Conservation (phyloP, 768 basidiomycete genomes). For the Coprinopsis marcescibilis region DNA sequence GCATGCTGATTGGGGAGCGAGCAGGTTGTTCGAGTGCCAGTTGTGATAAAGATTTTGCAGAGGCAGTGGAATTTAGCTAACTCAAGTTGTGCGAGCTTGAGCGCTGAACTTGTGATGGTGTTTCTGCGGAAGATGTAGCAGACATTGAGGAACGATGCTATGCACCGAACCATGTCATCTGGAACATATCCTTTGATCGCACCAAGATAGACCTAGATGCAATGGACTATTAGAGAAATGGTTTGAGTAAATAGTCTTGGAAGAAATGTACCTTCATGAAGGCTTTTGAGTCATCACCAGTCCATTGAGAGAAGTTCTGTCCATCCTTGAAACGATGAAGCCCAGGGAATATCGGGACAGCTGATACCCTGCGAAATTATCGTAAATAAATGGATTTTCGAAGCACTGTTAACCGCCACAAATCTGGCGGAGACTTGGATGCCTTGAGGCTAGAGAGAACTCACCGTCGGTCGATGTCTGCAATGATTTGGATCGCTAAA, state of each 20-base stretch:
- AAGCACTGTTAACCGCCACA: no score
- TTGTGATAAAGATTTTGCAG: not conserved
- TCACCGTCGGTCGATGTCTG: conserved; percentile 7
- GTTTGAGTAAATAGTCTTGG: not conserved
- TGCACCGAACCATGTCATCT: no score
- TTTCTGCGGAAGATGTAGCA: not conserved
- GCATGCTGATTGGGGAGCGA: conserved; percentile 9
- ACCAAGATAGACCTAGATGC: not conserved
- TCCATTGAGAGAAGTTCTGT: conserved; percentile 28
- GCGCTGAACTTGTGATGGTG: not conserved
- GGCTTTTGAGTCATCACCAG: conserved; percentile 30
- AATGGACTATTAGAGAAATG: no score
- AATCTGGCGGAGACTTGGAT: no score
- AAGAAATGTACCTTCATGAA: conserved; percentile 27
- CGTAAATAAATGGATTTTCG: no score
- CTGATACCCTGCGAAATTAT: conserved; percentile 14
- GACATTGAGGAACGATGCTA: not conserved
- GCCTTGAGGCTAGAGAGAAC: no score
- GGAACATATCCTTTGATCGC: no score
- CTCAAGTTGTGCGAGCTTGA: not conserved
- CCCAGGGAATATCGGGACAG: conserved; percentile 16
- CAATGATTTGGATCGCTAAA: not conserved
- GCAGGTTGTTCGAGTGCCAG: not conserved
- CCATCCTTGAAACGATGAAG: conserved; percentile 23
- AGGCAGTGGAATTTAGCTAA: not conserved